Evolutionary conservation across 108 stramenopile genomes (phyloP).

Genomic region (Schizochytrium sp.): DNA sequence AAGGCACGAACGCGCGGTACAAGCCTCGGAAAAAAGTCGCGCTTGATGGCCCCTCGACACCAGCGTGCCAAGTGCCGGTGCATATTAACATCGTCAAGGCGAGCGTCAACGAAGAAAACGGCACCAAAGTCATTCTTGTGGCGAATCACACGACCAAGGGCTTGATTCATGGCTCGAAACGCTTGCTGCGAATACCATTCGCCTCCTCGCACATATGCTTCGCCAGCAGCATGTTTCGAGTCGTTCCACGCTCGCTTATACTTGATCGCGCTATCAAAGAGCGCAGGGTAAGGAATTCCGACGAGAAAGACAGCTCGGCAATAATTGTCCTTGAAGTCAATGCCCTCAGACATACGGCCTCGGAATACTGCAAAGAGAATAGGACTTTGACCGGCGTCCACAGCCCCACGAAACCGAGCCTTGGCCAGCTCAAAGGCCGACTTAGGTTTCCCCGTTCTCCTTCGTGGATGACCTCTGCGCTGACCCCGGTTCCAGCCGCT

Average conservation of each 20-base stretch:
- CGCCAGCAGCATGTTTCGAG: neutral
- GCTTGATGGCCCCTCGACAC: neutral
- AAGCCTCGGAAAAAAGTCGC: neutral
- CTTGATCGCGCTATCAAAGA: slow-evolving; percentile 61
- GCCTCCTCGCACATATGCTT: neutral
- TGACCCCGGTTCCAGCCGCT: no score
- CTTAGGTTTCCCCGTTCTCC: neutral
- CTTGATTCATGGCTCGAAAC: slow-evolving; percentile 77
- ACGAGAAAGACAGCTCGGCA: neutral
- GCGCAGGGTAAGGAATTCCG: slow-evolving; percentile 25
- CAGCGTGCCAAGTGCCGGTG: slow-evolving; percentile 38
- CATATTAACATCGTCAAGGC: slow-evolving; percentile 40
- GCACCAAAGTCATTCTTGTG: slow-evolving; percentile 78
- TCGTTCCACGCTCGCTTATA: slow-evolving; percentile 70
- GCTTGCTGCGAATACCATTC: slow-evolving; percentile 87
- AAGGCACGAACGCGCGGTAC: neutral
- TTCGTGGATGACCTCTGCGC: neutral
- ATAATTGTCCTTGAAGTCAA: slow-evolving; percentile 29
- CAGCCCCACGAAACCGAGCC: neutral
- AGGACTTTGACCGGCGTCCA: slow-evolving; percentile 37
- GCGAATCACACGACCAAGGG: slow-evolving; percentile 71
- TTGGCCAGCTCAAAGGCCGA: neutral
- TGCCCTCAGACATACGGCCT: slow-evolving; percentile 74
- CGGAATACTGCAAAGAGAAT: slow-evolving; percentile 73
- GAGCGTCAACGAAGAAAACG: slow-evolving; percentile 65